phyloP scores from a whole-genome alignment of 805 yeast species.

The Diddensiella transvaalensis region DNA sequence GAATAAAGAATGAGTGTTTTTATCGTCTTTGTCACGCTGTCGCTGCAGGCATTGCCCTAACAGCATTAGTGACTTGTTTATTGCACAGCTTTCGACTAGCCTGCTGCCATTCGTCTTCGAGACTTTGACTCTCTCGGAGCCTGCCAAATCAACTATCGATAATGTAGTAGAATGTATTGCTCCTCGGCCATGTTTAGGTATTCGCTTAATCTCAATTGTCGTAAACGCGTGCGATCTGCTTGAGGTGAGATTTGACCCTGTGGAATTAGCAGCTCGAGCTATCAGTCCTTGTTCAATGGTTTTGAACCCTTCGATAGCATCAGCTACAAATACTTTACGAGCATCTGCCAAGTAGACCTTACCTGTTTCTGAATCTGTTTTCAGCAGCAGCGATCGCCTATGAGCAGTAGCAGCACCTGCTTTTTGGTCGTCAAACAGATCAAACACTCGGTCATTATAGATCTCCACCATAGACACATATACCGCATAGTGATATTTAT shows the following conservation, averaged over 20 bases:
- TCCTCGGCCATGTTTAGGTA: conserved; percentile 14
- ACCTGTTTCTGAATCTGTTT: conserved; percentile 42
- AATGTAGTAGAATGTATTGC: conserved; percentile 36
- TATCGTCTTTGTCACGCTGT: conserved; percentile 32
- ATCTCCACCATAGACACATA: conserved; percentile 53
- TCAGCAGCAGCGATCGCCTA: conserved; percentile 23
- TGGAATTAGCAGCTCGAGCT: conserved; percentile 41
- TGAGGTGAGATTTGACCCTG: conserved; percentile 43
- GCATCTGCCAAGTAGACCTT: conserved; percentile 44
- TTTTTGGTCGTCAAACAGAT: conserved; percentile 32
- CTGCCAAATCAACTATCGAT: conserved; percentile 51
- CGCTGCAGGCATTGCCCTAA: conserved; percentile 47
- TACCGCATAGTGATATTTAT: conserved; percentile 34
- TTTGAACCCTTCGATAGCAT: conserved; percentile 36
- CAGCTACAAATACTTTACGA: conserved; percentile 40
- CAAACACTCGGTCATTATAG: conserved; percentile 45
- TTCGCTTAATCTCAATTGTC: conserved; percentile 39
- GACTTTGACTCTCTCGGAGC: conserved; percentile 47
- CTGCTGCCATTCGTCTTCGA: conserved; percentile 46
- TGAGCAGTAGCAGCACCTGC: no score
- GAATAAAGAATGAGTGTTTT: conserved; percentile 41
- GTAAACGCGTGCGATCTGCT: conserved; percentile 54
- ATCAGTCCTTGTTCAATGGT: conserved; percentile 40
- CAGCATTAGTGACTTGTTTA: conserved; percentile 48
- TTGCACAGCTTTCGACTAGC: conserved; percentile 46